A percentile compares a stretch with the other conserved stretches of the same genome.
phyloP scores from a whole-genome alignment of 805 yeast genomes.

The Kodamaea fukazawae region DNA sequence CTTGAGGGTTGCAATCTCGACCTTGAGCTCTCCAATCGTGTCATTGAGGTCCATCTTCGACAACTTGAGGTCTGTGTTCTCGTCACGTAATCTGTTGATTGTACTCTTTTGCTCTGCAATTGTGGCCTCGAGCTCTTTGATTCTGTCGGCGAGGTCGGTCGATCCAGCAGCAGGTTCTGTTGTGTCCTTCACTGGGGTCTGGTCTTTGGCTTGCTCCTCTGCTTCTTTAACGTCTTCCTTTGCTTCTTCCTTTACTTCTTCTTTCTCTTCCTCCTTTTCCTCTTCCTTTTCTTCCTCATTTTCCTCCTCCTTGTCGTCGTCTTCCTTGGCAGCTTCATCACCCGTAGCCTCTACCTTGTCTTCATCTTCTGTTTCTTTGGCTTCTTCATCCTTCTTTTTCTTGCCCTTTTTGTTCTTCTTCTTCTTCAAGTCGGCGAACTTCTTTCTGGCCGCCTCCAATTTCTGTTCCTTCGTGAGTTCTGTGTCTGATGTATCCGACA shows the following conservation, averaged over 20 bases:
- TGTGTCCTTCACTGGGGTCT: conserved; percentile 6
- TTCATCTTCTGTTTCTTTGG: conserved; percentile 13
- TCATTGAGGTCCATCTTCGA: conserved; percentile 38
- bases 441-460: conserved; percentile 71
- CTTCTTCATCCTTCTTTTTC: conserved; percentile 42
- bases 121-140: conserved; percentile 21
- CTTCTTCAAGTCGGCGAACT: conserved; percentile 66
- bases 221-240: conserved; percentile 5
- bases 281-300: conserved; percentile 11
- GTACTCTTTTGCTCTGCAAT: conserved; percentile 33
- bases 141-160: conserved; percentile 9
- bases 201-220: conserved; percentile 9
- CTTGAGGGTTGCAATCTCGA: conserved; percentile 16
- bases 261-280: conserved; percentile 11
- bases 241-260: conserved; percentile 11
- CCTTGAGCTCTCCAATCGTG: conserved; percentile 29
- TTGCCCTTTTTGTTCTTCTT: conserved; percentile 53
- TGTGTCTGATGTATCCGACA: conserved; percentile 13
- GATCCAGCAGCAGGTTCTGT: conserved; percentile 7
- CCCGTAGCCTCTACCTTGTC: conserved; percentile 11
- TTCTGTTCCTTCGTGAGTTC: conserved; percentile 52
- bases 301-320: conserved; percentile 8
- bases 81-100: conserved; percentile 37
- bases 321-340: conserved; percentile 7
- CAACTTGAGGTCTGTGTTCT: conserved; percentile 41